These are phyloP conservation scores for Moesziomyces sp. DNA, from an alignment of 1,284 basidiomycete genomes.

Conservation along the genomic window DNA sequence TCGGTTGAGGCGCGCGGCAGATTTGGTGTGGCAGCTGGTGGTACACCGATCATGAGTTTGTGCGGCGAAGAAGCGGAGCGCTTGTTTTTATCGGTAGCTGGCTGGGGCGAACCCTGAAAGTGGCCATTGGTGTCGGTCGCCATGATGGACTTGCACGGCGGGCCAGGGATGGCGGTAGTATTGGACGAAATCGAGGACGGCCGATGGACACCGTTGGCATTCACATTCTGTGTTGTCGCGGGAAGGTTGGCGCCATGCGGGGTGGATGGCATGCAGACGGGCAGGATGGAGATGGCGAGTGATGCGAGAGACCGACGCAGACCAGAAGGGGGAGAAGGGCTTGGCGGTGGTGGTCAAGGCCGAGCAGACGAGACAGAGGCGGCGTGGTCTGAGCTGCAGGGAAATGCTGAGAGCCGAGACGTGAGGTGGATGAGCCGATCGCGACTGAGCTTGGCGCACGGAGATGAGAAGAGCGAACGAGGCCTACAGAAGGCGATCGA, in stretches of 20 bases:
- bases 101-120: slow-evolving; percentile 8
- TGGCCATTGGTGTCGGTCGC: slow-evolving; percentile 23
- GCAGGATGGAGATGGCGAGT: background rate
- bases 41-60: slow-evolving; percentile 48
- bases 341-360: too few species aligned
- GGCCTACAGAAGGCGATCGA: too few species aligned
- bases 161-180: background rate
- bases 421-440: too few species aligned
- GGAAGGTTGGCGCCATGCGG: slow-evolving; percentile 23
- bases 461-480: too few species aligned
- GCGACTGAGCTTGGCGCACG: too few species aligned
- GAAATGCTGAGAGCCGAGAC: too few species aligned
- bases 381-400: background rate
- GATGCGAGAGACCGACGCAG: too few species aligned
- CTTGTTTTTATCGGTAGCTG: slow-evolving; percentile 13
- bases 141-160: slow-evolving; percentile 13
- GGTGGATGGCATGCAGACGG: slow-evolving; percentile 29
- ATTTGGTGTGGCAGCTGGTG: slow-evolving; percentile 39
- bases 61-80: slow-evolving; percentile 25
- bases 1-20: background rate
- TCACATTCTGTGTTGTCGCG: slow-evolving; percentile 28
- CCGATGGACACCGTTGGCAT: slow-evolving; percentile 11
- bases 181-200: slow-evolving; percentile 4
- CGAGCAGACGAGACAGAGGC: background rate
- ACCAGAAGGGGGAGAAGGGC: too few species aligned